Evolutionary conservation across 2,329 filamentous ascomycete species (phyloP).

Genomic region (Microcera coccophila): DNA sequence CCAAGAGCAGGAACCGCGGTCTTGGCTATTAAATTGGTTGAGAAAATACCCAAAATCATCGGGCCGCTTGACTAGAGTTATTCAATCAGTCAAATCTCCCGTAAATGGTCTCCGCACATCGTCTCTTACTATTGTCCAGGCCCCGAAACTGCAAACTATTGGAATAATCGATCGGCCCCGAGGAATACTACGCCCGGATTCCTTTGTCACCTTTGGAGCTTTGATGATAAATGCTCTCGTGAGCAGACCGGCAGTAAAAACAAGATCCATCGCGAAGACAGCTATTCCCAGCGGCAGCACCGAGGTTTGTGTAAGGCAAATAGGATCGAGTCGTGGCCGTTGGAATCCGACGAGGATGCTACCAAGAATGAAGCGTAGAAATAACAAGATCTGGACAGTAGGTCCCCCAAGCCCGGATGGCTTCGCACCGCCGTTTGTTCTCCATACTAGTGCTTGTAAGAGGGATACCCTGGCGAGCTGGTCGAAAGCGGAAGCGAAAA

Average conservation of each 20-base stretch:
- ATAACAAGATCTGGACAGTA: conserved; percentile 45
- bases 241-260: conserved; percentile 42
- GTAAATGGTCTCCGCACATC: too few species aligned
- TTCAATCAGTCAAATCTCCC: too few species aligned
- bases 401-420: conserved; percentile 35
- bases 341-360: conserved; percentile 54
- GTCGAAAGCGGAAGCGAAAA: conserved; percentile 53
- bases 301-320: conserved; percentile 49
- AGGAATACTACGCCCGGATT: too few species aligned
- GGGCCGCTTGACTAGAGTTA: conserved; percentile 45
- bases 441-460: conserved; percentile 54
- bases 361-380: conserved; percentile 49
- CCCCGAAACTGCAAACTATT: conserved; percentile 38
- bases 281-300: conserved; percentile 43
- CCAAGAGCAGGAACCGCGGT: conserved; percentile 51
- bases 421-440: conserved; percentile 38
- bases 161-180: too few species aligned
- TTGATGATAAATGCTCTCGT: too few species aligned
- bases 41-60: conserved; percentile 46
- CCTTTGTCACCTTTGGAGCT: too few species aligned
- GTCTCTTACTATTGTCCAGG: background rate
- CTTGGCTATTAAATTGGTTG: conserved; percentile 41
- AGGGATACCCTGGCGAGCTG: conserved; percentile 52
- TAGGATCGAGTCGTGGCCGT: conserved; percentile 47
- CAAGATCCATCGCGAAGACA: conserved; percentile 43